Percentiles rank a stretch among this genome's conserved stretches.
These are phyloP conservation scores for Allomyces arbusculus DNA, from an alignment of 192 early-diverging fungal species.

Conservation along the genomic window DNA sequence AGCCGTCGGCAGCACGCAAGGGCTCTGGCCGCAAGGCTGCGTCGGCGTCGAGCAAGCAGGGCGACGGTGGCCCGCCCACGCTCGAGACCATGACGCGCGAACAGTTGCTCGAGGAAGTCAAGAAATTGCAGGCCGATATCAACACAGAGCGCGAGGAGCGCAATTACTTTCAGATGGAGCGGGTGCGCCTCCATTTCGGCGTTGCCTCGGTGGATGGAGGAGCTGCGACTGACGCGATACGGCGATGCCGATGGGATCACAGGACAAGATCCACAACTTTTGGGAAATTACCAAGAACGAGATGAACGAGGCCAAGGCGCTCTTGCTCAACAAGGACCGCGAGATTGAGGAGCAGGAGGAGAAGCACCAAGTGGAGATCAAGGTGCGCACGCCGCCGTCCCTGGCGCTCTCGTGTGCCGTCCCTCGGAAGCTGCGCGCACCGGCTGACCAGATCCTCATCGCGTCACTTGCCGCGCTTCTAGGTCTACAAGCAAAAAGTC, in stretches of 20 bases:
- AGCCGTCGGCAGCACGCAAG: too few species aligned
- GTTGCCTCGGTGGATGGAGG: too few species aligned
- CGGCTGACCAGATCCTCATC: too few species aligned
- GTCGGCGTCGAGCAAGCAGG: too few species aligned
- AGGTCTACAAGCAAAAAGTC: slow-evolving; percentile 52
- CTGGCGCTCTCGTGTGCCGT: neutral
- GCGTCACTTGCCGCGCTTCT: too few species aligned
- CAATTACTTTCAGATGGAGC: slow-evolving; percentile 40
- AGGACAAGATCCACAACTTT: slow-evolving; percentile 37
- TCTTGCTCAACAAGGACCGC: slow-evolving; percentile 35
- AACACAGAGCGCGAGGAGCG: slow-evolving; percentile 28
- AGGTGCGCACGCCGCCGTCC: slow-evolving; percentile 12
- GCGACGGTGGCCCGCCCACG: neutral
- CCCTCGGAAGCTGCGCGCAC: neutral
- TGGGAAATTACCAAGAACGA: slow-evolving; percentile 41
- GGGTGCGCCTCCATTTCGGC: slow-evolving; percentile 10
- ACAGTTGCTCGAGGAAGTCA: slow-evolving; percentile 15
- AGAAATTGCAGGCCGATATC: slow-evolving; percentile 26
- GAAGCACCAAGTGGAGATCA: slow-evolving; percentile 45
- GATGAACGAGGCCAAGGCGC: slow-evolving; percentile 19
- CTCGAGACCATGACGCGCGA: slow-evolving; percentile 4
- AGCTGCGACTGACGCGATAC: too few species aligned
- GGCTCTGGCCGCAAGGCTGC: too few species aligned
- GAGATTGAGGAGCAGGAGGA: slow-evolving; percentile 42
- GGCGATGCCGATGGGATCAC: neutral